Percentiles rank a stretch among this genome's conserved stretches.
These are phyloP conservation scores for Penicillium psychrosexuale DNA, from an alignment of 2,329 filamentous ascomycete species.

Conservation along the genomic window DNA sequence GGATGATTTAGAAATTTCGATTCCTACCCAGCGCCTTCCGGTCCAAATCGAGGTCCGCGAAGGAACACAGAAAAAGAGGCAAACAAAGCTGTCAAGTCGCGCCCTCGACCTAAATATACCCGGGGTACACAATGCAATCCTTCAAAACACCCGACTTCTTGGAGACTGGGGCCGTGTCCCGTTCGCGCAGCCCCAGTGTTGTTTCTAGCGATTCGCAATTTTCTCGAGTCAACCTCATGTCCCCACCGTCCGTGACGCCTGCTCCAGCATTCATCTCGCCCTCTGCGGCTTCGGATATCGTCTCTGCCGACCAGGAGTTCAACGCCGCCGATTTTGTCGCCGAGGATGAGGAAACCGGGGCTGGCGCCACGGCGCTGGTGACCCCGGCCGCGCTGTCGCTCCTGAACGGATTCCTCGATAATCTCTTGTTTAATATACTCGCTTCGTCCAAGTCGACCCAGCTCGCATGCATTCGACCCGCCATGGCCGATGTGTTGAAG, in stretches of 20 bases:
- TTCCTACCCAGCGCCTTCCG: constrained; percentile 17
- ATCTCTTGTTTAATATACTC: constrained; percentile 89
- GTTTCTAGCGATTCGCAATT: constrained; percentile 39
- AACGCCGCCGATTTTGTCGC: constrained; percentile 68
- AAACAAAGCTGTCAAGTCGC: not conserved
- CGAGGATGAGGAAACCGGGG: constrained; percentile 63
- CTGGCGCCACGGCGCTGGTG: constrained; percentile 67
- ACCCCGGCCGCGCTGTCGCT: constrained; percentile 69
- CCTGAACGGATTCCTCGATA: constrained; percentile 90
- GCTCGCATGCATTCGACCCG: constrained; percentile 70
- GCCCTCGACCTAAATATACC: constrained; percentile 8
- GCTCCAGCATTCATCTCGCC: constrained; percentile 82
- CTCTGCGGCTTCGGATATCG: constrained; percentile 84
- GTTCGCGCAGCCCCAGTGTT: constrained; percentile 41
- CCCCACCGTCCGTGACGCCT: constrained; percentile 70
- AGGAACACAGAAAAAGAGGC: constrained; percentile 2
- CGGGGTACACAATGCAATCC: constrained; percentile 29
- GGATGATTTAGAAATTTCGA: constrained; percentile 28
- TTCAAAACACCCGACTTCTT: constrained; percentile 31
- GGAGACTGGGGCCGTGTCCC: constrained; percentile 30
- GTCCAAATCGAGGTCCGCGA: constrained; percentile 10
- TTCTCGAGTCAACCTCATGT: constrained; percentile 48
- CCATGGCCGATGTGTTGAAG: constrained; percentile 82
- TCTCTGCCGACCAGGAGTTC: constrained; percentile 81
- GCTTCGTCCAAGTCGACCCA: constrained; percentile 73